Evolutionary conservation across 1,284 basidiomycete genomes (phyloP).

Genomic region (Cerioporus squamosus): DNA sequence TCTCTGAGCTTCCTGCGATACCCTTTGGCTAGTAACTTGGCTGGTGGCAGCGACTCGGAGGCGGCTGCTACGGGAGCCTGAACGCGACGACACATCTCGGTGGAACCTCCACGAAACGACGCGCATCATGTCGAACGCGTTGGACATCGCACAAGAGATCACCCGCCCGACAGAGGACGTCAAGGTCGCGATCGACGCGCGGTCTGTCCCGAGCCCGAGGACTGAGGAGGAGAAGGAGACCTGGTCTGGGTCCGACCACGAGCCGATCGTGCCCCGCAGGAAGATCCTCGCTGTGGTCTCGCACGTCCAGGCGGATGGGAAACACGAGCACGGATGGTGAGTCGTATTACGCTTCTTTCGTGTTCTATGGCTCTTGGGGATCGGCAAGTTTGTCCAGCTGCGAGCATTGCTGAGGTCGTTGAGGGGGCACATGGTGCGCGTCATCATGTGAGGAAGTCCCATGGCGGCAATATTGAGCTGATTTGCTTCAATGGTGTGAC

Average conservation of each 20-base stretch:
- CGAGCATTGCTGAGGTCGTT: not conserved
- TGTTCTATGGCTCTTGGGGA: not conserved
- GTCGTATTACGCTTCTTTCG: not conserved
- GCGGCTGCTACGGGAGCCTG: no score
- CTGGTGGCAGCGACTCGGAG: no score
- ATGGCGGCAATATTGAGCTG: not conserved
- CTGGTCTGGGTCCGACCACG: slow-evolving; percentile 16
- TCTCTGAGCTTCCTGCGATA: no score
- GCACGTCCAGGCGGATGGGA: slow-evolving; percentile 34
- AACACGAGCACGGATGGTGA: slow-evolving; percentile 45
- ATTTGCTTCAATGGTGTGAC: not conserved
- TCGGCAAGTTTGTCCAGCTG: not conserved
- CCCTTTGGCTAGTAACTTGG: no score
- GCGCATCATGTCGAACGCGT: slow-evolving; percentile 5
- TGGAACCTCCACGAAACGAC: not conserved
- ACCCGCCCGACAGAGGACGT: slow-evolving; percentile 47
- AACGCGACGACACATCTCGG: no score
- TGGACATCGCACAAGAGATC: slow-evolving; percentile 25
- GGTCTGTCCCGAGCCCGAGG: slow-evolving; percentile 6
- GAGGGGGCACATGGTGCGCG: no score
- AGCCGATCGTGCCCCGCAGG: slow-evolving; percentile 21
- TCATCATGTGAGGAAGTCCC: not conserved
- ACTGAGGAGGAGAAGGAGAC: slow-evolving; percentile 18
- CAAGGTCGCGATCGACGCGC: slow-evolving; percentile 42
- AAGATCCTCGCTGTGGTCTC: slow-evolving; percentile 41